Percentiles rank a stretch among this genome's conserved stretches.
phyloP scores from a whole-genome alignment of 129 eudicot species.

The Scalesia atractyloides region DNA sequence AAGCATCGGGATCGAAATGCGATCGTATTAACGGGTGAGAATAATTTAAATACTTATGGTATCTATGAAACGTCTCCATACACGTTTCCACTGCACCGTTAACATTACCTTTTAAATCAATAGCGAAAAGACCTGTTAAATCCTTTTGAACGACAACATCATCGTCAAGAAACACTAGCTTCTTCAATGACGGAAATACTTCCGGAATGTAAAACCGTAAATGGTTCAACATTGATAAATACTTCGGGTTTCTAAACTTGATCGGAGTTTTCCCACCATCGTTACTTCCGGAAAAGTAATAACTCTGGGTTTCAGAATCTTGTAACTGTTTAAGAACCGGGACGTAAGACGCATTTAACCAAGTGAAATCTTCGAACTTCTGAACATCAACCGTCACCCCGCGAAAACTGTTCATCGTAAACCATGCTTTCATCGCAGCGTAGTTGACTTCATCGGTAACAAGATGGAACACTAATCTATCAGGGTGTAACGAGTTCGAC shows the following conservation, averaged over 20 bases:
- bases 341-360: slow-evolving; percentile 52
- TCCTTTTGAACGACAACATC: slow-evolving; percentile 65
- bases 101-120: slow-evolving; percentile 52
- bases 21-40: slow-evolving; percentile 52
- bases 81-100: slow-evolving; percentile 68
- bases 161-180: slow-evolving; percentile 59
- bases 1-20: slow-evolving; percentile 62
- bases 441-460: slow-evolving; percentile 57
- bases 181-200: slow-evolving; percentile 51
- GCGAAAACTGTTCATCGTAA: slow-evolving; percentile 40
- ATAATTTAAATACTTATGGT: slow-evolving; percentile 52
- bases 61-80: slow-evolving; percentile 57
- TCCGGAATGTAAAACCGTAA: slow-evolving; percentile 62
- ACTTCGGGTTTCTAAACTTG: slow-evolving; percentile 59
- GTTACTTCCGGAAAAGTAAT: slow-evolving; percentile 51
- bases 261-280: slow-evolving; percentile 50
- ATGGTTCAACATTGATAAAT: slow-evolving; percentile 58
- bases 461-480: slow-evolving; percentile 50
- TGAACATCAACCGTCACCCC: slow-evolving; percentile 56
- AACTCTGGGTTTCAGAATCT: slow-evolving; percentile 47
- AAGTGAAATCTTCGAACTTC: slow-evolving; percentile 51
- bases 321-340: slow-evolving; percentile 57
- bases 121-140: slow-evolving; percentile 40
- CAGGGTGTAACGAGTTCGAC: slow-evolving; percentile 40
- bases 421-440: slow-evolving; percentile 58